These are phyloP conservation scores for Excoecaria agallocha DNA, from an alignment of 345 rosid species.

Conservation along the genomic window DNA sequence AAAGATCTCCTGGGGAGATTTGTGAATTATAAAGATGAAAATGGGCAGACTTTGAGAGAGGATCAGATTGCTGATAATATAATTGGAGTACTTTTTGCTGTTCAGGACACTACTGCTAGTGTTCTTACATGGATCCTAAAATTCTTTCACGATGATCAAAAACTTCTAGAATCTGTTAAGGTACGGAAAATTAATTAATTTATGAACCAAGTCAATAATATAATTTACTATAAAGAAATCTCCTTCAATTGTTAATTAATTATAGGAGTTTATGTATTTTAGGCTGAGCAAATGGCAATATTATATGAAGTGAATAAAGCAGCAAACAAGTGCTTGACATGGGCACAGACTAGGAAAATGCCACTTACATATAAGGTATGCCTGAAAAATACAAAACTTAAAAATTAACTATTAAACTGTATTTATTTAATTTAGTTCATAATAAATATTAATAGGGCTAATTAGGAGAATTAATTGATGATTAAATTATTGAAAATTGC, in stretches of 20 bases:
- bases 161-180: slow-evolving; percentile 41
- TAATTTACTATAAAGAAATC: too few relatives aligned
- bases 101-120: slow-evolving; percentile 66
- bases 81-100: slow-evolving; percentile 63
- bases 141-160: slow-evolving; percentile 44
- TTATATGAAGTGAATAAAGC: slow-evolving; percentile 28
- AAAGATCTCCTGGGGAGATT: slow-evolving; percentile 43
- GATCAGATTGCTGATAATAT: slow-evolving; percentile 55
- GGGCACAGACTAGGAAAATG: slow-evolving; percentile 60
- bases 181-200: too few relatives aligned
- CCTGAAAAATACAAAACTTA: too few relatives aligned
- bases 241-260: neutral
- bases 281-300: slow-evolving; percentile 54
- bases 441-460: neutral
- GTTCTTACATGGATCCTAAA: slow-evolving; percentile 59
- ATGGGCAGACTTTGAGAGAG: slow-evolving; percentile 32
- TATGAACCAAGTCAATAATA: too few relatives aligned
- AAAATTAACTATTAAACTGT: too few relatives aligned
- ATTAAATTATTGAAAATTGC: neutral
- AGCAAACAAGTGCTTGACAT: slow-evolving; percentile 29
- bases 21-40: slow-evolving; percentile 32
- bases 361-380: slow-evolving; percentile 47
- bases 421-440: neutral
- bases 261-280: slow-evolving; percentile 38
- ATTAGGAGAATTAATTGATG: too few relatives aligned